Percentiles rank a stretch among this genome's conserved stretches.
These are phyloP conservation scores for Eucalyptus pumila DNA, from an alignment of 345 rosid species.

Conservation along the genomic window DNA sequence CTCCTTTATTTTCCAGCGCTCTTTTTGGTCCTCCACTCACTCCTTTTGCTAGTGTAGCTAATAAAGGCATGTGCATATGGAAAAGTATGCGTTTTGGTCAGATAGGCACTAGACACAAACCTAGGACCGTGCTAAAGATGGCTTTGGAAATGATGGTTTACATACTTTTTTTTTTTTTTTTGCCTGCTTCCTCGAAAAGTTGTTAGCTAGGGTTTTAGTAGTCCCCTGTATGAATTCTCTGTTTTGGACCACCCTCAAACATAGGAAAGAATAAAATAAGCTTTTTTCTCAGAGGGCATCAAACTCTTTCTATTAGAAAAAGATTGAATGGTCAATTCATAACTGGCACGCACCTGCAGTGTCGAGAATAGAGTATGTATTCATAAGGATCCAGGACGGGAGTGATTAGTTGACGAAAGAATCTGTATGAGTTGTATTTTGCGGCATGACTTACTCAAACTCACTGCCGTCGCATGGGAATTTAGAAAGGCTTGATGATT, in stretches of 20 bases:
- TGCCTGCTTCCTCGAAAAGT: not conserved
- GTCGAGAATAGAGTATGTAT: not conserved
- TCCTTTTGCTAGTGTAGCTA: not conserved
- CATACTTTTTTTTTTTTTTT: not conserved
- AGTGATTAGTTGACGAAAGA: not conserved
- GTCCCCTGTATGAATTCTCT: not conserved
- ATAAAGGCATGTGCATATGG: not conserved
- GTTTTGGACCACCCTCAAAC: not conserved
- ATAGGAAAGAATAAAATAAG: not conserved
- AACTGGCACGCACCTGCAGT: not conserved
- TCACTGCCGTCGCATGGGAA: not conserved
- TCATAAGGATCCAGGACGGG: not conserved
- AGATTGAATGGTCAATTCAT: not conserved
- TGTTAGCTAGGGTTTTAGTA: not conserved
- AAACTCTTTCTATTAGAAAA: not conserved
- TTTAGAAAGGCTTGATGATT: not conserved
- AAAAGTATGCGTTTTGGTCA: not conserved
- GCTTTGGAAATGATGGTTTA: not conserved
- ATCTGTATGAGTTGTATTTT: not conserved
- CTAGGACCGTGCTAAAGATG: not conserved
- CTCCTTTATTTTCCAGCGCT: not conserved
- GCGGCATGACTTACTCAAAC: not conserved
- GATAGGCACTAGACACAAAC: not conserved
- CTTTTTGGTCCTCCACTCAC: not conserved
- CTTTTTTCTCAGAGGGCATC: not conserved